phyloP scores from a whole-genome alignment of 1,284 basidiomycete genomes.

The Ceratobasidium sp. region DNA sequence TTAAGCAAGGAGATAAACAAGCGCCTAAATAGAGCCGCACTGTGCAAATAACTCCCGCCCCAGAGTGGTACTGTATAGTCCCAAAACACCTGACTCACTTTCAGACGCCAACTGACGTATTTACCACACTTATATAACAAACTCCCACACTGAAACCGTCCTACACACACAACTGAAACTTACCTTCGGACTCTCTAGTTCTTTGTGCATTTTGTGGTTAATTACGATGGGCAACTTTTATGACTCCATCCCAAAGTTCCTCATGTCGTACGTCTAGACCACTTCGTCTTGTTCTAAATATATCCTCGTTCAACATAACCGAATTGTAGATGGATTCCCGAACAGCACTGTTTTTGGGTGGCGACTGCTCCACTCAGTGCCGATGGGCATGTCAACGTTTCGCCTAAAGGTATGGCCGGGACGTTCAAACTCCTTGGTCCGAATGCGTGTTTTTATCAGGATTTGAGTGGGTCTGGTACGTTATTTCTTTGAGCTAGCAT shows the following conservation, averaged over 20 bases:
- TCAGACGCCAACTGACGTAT: no score
- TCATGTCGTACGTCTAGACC: slow-evolving; percentile 56
- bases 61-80: no score
- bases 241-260: slow-evolving; percentile 64
- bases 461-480: slow-evolving; percentile 68
- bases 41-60: no score
- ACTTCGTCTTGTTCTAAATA: not conserved
- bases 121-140: no score
- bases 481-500: not conserved
- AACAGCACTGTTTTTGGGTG: slow-evolving; percentile 73
- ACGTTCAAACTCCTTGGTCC: slow-evolving; percentile 67
- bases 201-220: not conserved
- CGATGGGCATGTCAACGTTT: slow-evolving; percentile 69
- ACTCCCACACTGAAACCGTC: no score
- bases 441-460: slow-evolving; percentile 71
- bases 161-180: no score
- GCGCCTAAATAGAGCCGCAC: no score
- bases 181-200: no score
- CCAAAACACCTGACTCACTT: no score
- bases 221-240: slow-evolving; percentile 64
- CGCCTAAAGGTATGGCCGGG: slow-evolving; percentile 63
- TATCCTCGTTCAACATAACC: not conserved
- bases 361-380: slow-evolving; percentile 66
- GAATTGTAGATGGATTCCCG: slow-evolving; percentile 62
- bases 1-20: no score